These are phyloP conservation scores for Hypericum perforatum DNA, from an alignment of 345 rosid genomes.

Conservation along the genomic window DNA sequence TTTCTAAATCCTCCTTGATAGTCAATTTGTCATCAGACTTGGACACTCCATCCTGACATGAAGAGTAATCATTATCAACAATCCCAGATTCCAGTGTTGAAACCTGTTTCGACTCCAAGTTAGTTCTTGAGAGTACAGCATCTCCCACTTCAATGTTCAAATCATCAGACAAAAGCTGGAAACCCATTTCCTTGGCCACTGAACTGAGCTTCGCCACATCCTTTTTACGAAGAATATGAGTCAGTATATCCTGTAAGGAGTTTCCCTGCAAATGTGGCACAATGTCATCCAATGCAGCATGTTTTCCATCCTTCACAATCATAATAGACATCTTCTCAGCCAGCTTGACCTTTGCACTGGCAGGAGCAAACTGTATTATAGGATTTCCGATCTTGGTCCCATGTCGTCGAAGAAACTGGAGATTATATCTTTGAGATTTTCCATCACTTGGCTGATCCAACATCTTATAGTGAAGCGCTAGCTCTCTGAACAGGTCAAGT, in stretches of 20 bases:
- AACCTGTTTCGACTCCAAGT: slow-evolving; percentile 33
- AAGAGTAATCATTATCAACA: slow-evolving; percentile 24
- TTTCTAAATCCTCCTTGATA: slow-evolving; percentile 24
- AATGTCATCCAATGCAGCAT: slow-evolving; percentile 35
- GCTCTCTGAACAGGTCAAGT: slow-evolving; percentile 50
- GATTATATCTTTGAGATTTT: slow-evolving; percentile 25
- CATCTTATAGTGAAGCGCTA: slow-evolving; percentile 37
- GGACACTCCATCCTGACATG: slow-evolving; percentile 19
- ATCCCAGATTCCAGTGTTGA: slow-evolving; percentile 18
- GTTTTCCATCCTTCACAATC: slow-evolving; percentile 58
- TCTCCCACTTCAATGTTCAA: slow-evolving; percentile 37
- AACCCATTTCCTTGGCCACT: slow-evolving; percentile 78
- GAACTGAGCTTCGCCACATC: slow-evolving; percentile 51
- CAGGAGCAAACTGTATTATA: slow-evolving; percentile 26
- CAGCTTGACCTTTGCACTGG: slow-evolving; percentile 33
- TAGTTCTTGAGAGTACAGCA: slow-evolving; percentile 26
- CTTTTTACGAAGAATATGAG: slow-evolving; percentile 51
- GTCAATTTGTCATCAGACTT: slow-evolving; percentile 26
- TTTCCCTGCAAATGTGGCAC: slow-evolving; percentile 48
- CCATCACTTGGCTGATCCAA: slow-evolving; percentile 19
- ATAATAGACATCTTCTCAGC: slow-evolving; percentile 63
- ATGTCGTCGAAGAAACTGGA: slow-evolving; percentile 24
- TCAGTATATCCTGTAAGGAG: slow-evolving; percentile 64
- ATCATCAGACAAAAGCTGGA: slow-evolving; percentile 76
- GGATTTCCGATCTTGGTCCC: slow-evolving; percentile 35